Evolutionary conservation across 352 stramenopile species (phyloP).

Genomic region (Globisporangium emineosum): DNA sequence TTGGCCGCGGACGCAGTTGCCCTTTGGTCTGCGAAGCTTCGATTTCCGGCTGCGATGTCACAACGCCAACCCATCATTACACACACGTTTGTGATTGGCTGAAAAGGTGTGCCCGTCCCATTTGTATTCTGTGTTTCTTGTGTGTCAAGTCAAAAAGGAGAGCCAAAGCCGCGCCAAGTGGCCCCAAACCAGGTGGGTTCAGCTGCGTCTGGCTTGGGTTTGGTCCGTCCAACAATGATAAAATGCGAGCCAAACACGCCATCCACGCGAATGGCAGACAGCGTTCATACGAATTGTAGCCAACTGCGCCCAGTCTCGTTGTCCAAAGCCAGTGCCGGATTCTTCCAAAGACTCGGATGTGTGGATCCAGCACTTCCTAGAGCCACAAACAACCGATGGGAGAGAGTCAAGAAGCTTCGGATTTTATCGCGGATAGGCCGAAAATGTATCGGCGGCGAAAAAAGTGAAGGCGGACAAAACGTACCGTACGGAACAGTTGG

Average conservation of each 20-base stretch:
- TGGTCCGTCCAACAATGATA: neutral
- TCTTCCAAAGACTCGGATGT: no score
- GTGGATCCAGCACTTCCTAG: no score
- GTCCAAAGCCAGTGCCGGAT: no score
- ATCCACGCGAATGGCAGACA: no score
- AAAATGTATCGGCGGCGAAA: neutral
- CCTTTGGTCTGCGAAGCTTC: slow-evolving; percentile 7
- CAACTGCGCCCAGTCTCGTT: no score
- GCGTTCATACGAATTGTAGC: no score
- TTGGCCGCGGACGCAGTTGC: neutral
- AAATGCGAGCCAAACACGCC: no score
- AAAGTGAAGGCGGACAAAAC: neutral
- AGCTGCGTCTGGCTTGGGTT: neutral
- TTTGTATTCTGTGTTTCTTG: neutral
- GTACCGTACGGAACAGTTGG: no score
- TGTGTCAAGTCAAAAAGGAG: neutral
- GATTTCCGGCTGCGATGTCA: neutral
- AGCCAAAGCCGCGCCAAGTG: neutral
- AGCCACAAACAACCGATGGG: neutral
- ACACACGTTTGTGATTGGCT: slow-evolving; percentile 4
- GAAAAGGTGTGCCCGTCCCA: neutral
- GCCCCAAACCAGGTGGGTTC: neutral
- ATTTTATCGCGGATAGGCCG: no score
- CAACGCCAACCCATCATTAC: slow-evolving; percentile 12
- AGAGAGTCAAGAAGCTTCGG: neutral